Conservation (phyloP, 352 stramenopile species). For the Phytophthora boehmeriae region DNA sequence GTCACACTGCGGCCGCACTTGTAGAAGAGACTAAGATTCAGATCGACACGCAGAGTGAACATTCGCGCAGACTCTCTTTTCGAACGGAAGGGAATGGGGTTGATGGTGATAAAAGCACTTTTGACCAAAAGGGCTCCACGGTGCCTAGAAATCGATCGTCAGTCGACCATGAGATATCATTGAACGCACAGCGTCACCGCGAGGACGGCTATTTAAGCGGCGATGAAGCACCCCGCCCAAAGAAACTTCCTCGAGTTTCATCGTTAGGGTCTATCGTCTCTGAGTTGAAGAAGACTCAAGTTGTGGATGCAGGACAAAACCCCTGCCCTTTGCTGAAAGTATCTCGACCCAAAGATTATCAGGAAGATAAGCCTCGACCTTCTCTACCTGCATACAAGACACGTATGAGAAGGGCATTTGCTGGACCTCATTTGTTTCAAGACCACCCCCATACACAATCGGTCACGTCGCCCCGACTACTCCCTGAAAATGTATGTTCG, state of each 20-base stretch:
- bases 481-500: slow-evolving; percentile 10
- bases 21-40: slow-evolving; percentile 54
- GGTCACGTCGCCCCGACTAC: slow-evolving; percentile 22
- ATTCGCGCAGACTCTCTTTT: slow-evolving; percentile 10
- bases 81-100: slow-evolving; percentile 8
- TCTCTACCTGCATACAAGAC: slow-evolving; percentile 28
- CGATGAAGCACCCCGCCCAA: slow-evolving; percentile 31
- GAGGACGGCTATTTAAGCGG: slow-evolving; percentile 39
- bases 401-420: slow-evolving; percentile 36
- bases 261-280: slow-evolving; percentile 38
- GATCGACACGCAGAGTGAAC: slow-evolving; percentile 15
- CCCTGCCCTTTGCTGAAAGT: slow-evolving; percentile 20
- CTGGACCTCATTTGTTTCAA: slow-evolving; percentile 42
- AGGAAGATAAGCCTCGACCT: slow-evolving; percentile 13
- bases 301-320: slow-evolving; percentile 13
- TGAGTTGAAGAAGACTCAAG: slow-evolving; percentile 26
- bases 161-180: slow-evolving; percentile 20
- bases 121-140: slow-evolving; percentile 12
- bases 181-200: slow-evolving; percentile 13
- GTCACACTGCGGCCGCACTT: slow-evolving; percentile 54
- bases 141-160: not conserved
- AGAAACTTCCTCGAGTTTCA: slow-evolving; percentile 38
- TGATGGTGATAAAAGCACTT: slow-evolving; percentile 4
- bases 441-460: slow-evolving; percentile 17
- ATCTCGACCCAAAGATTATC: slow-evolving; percentile 12